phyloP scores from a whole-genome alignment of 2,329 filamentous ascomycete genomes.

The Fusarium sp. region DNA sequence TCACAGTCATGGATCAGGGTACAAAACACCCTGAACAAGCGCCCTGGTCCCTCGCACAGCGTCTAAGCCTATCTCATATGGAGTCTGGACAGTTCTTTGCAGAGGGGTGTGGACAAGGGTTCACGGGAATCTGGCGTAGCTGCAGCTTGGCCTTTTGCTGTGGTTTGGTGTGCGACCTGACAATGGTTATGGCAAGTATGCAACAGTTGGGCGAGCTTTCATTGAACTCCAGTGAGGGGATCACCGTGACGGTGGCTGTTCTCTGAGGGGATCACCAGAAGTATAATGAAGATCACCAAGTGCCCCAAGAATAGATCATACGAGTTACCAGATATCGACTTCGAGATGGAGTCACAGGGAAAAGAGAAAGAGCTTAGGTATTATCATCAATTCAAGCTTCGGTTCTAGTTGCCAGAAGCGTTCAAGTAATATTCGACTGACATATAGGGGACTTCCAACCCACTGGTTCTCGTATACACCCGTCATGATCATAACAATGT shows the following conservation, averaged over 20 bases:
- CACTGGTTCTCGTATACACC: conserved; percentile 40
- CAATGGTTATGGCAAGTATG: neutral
- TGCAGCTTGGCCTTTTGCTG: conserved; percentile 13
- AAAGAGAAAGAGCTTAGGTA: conserved; percentile 6
- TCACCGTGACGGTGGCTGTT: neutral
- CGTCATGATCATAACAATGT: conserved; percentile 36
- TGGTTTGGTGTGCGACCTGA: conserved; percentile 12
- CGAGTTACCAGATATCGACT: neutral
- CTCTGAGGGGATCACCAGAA: conserved; percentile 2
- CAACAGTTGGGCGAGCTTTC: conserved; percentile 3
- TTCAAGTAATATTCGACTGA: conserved; percentile 35
- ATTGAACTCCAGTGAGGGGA: neutral
- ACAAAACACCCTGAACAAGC: conserved; percentile 32
- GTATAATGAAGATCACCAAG: conserved; percentile 12
- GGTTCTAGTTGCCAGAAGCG: conserved; percentile 25
- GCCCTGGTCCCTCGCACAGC: conserved; percentile 45
- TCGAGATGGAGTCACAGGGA: conserved; percentile 7
- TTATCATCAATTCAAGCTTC: conserved; percentile 27
- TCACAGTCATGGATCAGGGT: conserved; percentile 22
- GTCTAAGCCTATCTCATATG: conserved; percentile 31
- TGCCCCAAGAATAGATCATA: neutral
- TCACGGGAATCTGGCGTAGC: conserved; percentile 18
- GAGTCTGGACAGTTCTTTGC: conserved; percentile 7
- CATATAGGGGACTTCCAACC: conserved; percentile 38
- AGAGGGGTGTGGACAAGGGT: conserved; percentile 23